Base-by-base conservation (phyloP, 2,329 filamentous ascomycete species). In the Sordariomycetes sp. region DNA sequence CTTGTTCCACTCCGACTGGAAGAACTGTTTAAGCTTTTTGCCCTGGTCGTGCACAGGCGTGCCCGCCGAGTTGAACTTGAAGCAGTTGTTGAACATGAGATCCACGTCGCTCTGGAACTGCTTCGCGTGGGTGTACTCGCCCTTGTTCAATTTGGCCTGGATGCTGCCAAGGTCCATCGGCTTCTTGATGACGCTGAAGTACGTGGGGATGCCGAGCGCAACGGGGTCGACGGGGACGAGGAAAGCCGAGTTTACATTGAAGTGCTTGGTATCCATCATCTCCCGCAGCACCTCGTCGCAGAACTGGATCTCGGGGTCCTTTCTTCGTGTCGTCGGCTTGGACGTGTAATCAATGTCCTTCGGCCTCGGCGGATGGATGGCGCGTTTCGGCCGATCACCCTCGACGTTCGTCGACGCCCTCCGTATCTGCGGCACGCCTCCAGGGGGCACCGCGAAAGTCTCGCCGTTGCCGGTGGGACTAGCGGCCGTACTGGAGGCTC, bases 81-180 rank as follows among this genome's bases (percentile, higher is more conserved):
- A 90, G 71, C 93, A 97, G 70, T 99, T 99, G 64, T 83, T 79
- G 66, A 97, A 87, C 64, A 97, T 92, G 59, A 91, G 81, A 54
- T 85, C 81, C 58, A 96, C 82, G 66, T 96, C 92, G 60, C 81
- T 81, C 67, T 96, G 88, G 65, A 97, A 90, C 53, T 97, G 92
- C 70, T 90, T 91, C 1, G 89, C 80, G 59, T 80, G 90, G 63
- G 84, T 81, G 67, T 97, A 97, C 59, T 90, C 83, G 28, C 91
- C 90, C 14, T 78, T 78, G 64, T 87, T 83, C 48, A 97, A 78
- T 72, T 95, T 95, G 50, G 79, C 79, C 40, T 82, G 78, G 67
- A 96, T 88, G n/a, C 90, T 96, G 18, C 81, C 79, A 55, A 97
- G 78, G 70, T 99, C 93, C 93, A 97, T 99, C 0, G 94, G 94